Percentiles rank a stretch among this genome's conserved stretches.
phyloP scores from a whole-genome alignment of 495 filamentous ascomycete species.

The Chaetomidium leptoderma region DNA sequence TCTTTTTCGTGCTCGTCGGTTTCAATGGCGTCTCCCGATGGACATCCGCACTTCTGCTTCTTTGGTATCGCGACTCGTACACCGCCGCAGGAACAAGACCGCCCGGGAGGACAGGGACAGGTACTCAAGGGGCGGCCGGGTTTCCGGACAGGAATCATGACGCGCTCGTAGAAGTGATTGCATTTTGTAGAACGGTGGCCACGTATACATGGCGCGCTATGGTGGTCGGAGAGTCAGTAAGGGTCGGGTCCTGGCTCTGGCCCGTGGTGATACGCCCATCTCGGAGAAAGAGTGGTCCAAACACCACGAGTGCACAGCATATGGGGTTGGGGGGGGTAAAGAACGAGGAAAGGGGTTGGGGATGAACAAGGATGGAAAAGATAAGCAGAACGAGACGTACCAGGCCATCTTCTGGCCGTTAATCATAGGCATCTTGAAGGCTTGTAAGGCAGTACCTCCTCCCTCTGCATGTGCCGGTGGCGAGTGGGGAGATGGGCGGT shows the following conservation, averaged over 20 bases:
- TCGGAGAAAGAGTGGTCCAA: no score
- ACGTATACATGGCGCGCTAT: conserved; percentile 76
- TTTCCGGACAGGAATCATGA: conserved; percentile 75
- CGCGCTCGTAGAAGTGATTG: conserved; percentile 63
- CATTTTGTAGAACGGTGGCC: conserved; percentile 85
- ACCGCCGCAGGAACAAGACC: conserved; percentile 46
- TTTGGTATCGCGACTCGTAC: conserved; percentile 52
- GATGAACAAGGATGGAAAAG: conserved; percentile 14
- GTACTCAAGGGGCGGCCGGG: conserved; percentile 72
- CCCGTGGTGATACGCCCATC: no score
- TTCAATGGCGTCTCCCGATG: conserved; percentile 5
- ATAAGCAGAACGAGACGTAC: conserved; percentile 35
- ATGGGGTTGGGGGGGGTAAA: neutral
- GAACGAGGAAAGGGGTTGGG: neutral
- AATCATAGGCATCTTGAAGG: conserved; percentile 50
- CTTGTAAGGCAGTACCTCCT: neutral
- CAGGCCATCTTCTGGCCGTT: conserved; percentile 58
- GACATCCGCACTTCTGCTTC: conserved; percentile 48
- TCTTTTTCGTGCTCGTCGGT: conserved; percentile 8
- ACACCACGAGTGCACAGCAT: neutral
- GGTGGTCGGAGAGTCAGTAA: conserved; percentile 24
- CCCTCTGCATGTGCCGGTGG: conserved; percentile 9
- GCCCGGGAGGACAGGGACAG: conserved; percentile 67
- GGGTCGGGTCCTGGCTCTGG: neutral
- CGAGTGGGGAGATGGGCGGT: neutral